A percentile compares a stretch with the other conserved stretches of the same genome.
Conservation (phyloP, 2,329 filamentous ascomycete species). For the Penicillium sp. region DNA sequence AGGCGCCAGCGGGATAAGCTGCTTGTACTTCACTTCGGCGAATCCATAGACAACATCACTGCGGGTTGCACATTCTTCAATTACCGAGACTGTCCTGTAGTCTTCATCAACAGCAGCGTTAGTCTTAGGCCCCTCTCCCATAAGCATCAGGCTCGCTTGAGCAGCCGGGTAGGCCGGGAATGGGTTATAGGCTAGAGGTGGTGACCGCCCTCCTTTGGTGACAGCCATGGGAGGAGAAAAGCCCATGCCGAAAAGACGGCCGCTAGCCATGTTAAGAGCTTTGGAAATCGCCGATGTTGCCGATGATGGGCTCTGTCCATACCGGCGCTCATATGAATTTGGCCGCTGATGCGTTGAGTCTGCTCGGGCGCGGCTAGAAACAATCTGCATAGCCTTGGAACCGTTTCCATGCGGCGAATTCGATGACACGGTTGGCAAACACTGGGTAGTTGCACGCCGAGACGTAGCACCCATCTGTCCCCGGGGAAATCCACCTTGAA, state of each 20-base stretch:
- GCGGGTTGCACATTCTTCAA: slow-evolving; percentile 88
- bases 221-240: slow-evolving; percentile 51
- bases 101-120: slow-evolving; percentile 73
- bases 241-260: slow-evolving; percentile 52
- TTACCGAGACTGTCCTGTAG: slow-evolving; percentile 69
- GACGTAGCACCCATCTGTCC: slow-evolving; percentile 64
- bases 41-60: slow-evolving; percentile 98
- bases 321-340: slow-evolving; percentile 78
- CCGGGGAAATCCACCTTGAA: slow-evolving; percentile 51
- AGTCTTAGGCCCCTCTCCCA: slow-evolving; percentile 63
- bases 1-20: slow-evolving; percentile 85
- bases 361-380: slow-evolving; percentile 62
- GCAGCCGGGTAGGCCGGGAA: slow-evolving; percentile 82
- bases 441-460: slow-evolving; percentile 77
- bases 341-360: slow-evolving; percentile 67
- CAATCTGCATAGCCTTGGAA: slow-evolving; percentile 73
- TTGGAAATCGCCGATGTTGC: slow-evolving; percentile 91
- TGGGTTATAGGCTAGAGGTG: slow-evolving; percentile 57
- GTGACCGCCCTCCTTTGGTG: slow-evolving; percentile 47
- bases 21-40: slow-evolving; percentile 97
- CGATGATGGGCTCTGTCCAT: slow-evolving; percentile 69
- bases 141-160: slow-evolving; percentile 65
- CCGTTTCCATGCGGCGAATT: slow-evolving; percentile 67
- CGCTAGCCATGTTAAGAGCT: slow-evolving; percentile 89
- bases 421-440: slow-evolving; percentile 64